Percentiles rank a stretch among this genome's conserved stretches.
Conservation (phyloP, 2,329 filamentous ascomycete genomes). For the Hymenoscyphus fructigenus region DNA sequence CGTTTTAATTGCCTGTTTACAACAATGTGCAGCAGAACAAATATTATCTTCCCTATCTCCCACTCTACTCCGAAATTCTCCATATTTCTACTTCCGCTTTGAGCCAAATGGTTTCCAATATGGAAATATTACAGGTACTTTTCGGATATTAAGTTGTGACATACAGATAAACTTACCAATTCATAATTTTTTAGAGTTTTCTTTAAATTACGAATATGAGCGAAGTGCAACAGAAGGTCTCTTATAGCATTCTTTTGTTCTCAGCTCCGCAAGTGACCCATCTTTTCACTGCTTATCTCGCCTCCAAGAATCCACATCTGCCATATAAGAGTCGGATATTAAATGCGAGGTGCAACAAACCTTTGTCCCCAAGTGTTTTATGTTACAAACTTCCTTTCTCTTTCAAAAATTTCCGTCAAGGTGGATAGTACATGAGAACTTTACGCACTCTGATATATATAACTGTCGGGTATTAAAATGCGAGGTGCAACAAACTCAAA, state of each 20-base stretch:
- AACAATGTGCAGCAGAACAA: background rate
- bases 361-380: background rate
- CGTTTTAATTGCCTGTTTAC: background rate
- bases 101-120: background rate
- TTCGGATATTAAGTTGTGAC: conserved; percentile 1
- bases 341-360: conserved; percentile 2
- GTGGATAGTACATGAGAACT: too few species aligned
- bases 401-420: too few species aligned
- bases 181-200: background rate
- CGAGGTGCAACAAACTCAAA: background rate
- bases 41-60: background rate
- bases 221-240: background rate
- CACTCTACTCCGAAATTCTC: background rate
- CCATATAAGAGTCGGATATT: background rate
- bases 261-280: background rate
- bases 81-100: background rate
- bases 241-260: background rate
- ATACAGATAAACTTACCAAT: background rate
- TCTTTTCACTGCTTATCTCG: background rate
- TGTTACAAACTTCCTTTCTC: background rate
- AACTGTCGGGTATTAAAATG: background rate
- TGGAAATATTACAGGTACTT: background rate
- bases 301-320: background rate
- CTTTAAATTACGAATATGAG: background rate
- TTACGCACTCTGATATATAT: background rate